Percentiles rank a stretch among this genome's conserved stretches.
phyloP scores from a whole-genome alignment of 139 green algal species.

The Protoeuglena noctilucae region DNA sequence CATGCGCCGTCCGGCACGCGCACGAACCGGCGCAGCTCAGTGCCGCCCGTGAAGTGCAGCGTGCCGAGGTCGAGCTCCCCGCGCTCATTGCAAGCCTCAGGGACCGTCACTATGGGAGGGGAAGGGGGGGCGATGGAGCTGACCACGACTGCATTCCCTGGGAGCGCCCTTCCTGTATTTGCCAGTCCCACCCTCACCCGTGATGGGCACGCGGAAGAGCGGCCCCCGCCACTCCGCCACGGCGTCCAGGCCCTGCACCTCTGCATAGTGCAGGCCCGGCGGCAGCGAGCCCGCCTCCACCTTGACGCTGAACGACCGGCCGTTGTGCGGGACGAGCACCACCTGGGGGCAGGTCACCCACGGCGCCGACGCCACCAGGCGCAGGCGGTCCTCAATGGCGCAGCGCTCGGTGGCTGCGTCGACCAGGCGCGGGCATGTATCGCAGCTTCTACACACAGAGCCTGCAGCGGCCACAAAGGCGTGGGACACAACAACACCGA shows the following conservation, averaged over 20 bases:
- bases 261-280: conserved; percentile 60
- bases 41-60: conserved; percentile 23
- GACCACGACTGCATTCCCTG: not conserved
- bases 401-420: conserved; percentile 1
- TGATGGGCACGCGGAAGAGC: conserved; percentile 63
- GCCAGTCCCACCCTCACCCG: conserved; percentile 20
- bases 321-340: conserved; percentile 60
- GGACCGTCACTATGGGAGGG: not conserved
- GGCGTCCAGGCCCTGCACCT: conserved; percentile 41
- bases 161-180: not conserved
- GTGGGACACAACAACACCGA: too few species aligned
- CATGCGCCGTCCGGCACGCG: conserved; percentile 55
- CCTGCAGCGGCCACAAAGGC: too few species aligned
- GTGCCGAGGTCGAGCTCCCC: conserved; percentile 8
- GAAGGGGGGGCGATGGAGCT: not conserved
- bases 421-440: too few species aligned
- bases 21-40: conserved; percentile 47
- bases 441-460: too few species aligned
- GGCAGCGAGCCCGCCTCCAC: conserved; percentile 43
- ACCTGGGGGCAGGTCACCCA: conserved; percentile 48
- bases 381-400: conserved; percentile 27
- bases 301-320: conserved; percentile 53
- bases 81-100: not conserved
- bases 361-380: conserved; percentile 19
- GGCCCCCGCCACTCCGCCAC: conserved; percentile 41